These are phyloP conservation scores for Neurospora sp. DNA, from an alignment of 495 filamentous ascomycete species.

Conservation along the genomic window DNA sequence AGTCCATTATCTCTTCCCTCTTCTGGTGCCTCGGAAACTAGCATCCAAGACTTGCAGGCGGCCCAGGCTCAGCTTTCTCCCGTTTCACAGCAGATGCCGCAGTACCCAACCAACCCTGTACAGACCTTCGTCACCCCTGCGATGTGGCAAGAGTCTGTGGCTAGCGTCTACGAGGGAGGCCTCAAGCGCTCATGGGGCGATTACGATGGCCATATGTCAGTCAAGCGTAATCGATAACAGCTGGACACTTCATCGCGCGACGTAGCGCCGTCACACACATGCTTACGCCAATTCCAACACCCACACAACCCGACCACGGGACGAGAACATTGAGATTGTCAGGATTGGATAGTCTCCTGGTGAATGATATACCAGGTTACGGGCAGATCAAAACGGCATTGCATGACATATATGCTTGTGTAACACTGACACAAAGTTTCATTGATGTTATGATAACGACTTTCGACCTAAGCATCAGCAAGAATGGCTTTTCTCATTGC, in stretches of 20 bases:
- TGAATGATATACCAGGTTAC: background rate
- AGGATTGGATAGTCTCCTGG: background rate
- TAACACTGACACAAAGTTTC: background rate
- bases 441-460: background rate
- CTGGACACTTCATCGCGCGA: background rate
- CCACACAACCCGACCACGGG: background rate
- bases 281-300: background rate
- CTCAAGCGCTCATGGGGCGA: slow-evolving; percentile 66
- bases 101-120: slow-evolving; percentile 44
- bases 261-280: background rate
- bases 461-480: background rate
- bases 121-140: slow-evolving; percentile 74
- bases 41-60: slow-evolving; percentile 39
- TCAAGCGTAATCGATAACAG: slow-evolving; percentile 12
- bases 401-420: background rate
- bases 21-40: slow-evolving; percentile 41
- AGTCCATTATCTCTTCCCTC: slow-evolving; percentile 33
- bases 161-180: slow-evolving; percentile 73
- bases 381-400: background rate
- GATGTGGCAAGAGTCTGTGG: slow-evolving; percentile 95
- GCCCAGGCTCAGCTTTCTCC: slow-evolving; percentile 42
- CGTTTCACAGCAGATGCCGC: slow-evolving; percentile 42
- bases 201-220: slow-evolving; percentile 27
- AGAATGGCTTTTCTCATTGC: background rate
- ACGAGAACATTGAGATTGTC: background rate